Conservation (phyloP, 129 eudicot species). For the Centaurea solstitialis region DNA sequence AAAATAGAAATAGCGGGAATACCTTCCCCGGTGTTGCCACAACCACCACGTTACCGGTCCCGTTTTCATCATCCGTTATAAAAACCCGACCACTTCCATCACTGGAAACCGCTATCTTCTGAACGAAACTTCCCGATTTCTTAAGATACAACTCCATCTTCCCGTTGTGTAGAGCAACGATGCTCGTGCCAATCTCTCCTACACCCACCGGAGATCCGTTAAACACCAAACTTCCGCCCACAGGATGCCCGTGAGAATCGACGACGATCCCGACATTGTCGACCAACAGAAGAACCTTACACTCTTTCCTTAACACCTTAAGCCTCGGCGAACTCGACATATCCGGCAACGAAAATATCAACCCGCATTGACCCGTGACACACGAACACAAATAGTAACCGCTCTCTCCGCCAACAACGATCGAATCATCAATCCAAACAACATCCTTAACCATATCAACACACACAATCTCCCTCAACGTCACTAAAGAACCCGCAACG, state of each 20-base stretch:
- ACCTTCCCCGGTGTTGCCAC: constrained; percentile 73
- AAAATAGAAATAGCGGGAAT: neutral
- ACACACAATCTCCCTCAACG: constrained; percentile 69
- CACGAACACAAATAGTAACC: constrained; percentile 82
- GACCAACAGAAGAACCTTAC: constrained; percentile 75
- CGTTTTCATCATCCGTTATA: constrained; percentile 64
- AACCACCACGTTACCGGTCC: constrained; percentile 58
- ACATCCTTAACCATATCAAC: constrained; percentile 53
- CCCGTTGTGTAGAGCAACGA: constrained; percentile 50
- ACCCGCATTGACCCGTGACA: constrained; percentile 57
- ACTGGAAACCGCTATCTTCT: constrained; percentile 48
- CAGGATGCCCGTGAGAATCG: constrained; percentile 67
- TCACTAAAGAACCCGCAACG: constrained; percentile 54
- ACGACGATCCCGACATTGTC: constrained; percentile 86
- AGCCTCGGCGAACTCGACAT: constrained; percentile 43
- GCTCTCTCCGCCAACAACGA: constrained; percentile 60
- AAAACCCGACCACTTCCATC: constrained; percentile 44
- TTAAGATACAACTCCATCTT: constrained; percentile 77
- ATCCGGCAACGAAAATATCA: constrained; percentile 81
- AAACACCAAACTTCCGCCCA: constrained; percentile 93
- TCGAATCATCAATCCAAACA: constrained; percentile 82
- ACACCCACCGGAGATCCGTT: constrained; percentile 59
- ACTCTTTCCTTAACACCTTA: constrained; percentile 64
- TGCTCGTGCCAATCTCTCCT: constrained; percentile 61
- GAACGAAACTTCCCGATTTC: constrained; percentile 64